A percentile compares a stretch with the other conserved stretches of the same genome.
Evolutionary conservation across 2,329 filamentous ascomycete genomes (phyloP).

Genomic region (Phaeosphaeriaceae sp.): DNA sequence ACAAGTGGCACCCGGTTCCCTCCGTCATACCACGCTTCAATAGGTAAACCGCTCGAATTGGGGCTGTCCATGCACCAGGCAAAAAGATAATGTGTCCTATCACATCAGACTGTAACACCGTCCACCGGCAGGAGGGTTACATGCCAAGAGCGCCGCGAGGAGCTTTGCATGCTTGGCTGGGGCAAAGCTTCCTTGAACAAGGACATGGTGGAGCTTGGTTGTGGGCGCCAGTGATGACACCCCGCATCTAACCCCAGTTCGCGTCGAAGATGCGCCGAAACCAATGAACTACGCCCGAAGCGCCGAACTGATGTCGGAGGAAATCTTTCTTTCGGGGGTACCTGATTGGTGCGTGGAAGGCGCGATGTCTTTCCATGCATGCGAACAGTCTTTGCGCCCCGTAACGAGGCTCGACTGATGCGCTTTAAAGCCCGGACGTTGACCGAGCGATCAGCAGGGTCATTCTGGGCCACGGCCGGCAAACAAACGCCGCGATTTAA

Average conservation of each 20-base stretch:
- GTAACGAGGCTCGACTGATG: background rate
- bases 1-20: background rate
- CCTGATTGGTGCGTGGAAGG: background rate
- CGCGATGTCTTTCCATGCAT: background rate
- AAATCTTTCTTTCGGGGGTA: background rate
- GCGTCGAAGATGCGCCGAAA: background rate
- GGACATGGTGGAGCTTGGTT: constrained; percentile 17
- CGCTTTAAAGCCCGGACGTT: background rate
- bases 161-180: constrained; percentile 22
- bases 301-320: background rate
- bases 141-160: constrained; percentile 16
- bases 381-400: background rate
- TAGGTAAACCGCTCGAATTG: background rate
- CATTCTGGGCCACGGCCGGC: background rate
- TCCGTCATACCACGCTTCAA: background rate
- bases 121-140: constrained; percentile 11
- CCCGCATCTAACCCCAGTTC: constrained; percentile 5
- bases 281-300: background rate
- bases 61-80: background rate
- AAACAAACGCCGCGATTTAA: background rate
- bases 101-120: background rate
- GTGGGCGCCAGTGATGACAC: constrained; percentile 8
- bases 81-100: background rate
- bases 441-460: background rate
- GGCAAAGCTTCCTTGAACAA: constrained; percentile 24